phyloP scores from a whole-genome alignment of 192 early-diverging fungal genomes.

The Coemansia sp. region DNA sequence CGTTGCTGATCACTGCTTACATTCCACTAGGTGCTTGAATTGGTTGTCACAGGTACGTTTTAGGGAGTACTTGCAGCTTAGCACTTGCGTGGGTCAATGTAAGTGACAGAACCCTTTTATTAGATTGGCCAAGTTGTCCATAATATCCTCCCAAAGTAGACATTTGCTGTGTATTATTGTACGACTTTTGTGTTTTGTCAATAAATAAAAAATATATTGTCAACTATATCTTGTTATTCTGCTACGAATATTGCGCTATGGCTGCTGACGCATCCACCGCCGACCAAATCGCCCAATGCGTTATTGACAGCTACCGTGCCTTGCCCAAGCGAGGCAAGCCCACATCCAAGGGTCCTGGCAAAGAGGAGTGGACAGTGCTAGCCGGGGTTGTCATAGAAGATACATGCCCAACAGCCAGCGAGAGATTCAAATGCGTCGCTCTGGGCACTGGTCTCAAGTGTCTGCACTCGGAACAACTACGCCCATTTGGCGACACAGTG shows the following conservation, averaged over 20 bases:
- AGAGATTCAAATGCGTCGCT: conserved; percentile 29
- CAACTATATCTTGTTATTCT: background rate
- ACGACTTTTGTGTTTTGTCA: background rate
- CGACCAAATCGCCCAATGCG: conserved; percentile 57
- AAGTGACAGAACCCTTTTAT: background rate
- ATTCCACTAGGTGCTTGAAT: no score
- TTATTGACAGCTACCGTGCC: conserved; percentile 57
- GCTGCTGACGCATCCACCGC: background rate
- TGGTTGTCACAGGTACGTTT: no score
- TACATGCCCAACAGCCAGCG: background rate
- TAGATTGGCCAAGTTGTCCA: background rate
- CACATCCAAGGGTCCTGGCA: conserved; percentile 29
- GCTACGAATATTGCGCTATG: background rate
- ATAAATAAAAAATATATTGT: background rate
- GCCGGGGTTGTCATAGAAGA: conserved; percentile 68
- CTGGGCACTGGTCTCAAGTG: conserved; percentile 87
- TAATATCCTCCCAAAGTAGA: background rate
- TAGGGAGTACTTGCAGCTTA: no score
- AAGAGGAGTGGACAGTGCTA: conserved; percentile 85
- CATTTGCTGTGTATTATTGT: background rate
- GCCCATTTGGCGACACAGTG: conserved; percentile 63
- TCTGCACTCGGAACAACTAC: conserved; percentile 62
- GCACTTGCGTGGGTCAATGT: no score
- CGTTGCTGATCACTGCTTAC: no score
- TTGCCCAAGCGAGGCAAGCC: conserved; percentile 84